Evolutionary conservation across 2,329 filamentous ascomycete species (phyloP).

Genomic region (Sarocladium strictum): DNA sequence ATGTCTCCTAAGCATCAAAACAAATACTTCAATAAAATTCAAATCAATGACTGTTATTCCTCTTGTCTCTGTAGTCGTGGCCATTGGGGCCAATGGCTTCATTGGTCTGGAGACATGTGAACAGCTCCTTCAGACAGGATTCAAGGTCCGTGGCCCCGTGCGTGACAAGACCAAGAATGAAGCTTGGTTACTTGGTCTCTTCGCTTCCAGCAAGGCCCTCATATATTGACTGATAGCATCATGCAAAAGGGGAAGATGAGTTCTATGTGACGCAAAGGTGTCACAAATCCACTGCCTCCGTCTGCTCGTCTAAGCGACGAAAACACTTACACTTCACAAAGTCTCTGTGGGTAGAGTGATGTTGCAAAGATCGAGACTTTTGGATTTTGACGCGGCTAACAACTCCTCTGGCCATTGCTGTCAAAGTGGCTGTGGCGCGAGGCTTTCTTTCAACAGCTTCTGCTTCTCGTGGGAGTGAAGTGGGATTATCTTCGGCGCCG

Average conservation of each 20-base stretch:
- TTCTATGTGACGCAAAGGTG: too few species aligned
- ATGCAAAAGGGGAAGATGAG: too few species aligned
- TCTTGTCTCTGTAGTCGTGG: conserved; percentile 3
- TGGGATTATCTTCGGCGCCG: not conserved
- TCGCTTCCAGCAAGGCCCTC: too few species aligned
- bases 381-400: not conserved
- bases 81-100: conserved; percentile 10
- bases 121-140: not conserved
- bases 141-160: not conserved
- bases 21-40: not conserved
- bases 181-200: not conserved
- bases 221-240: too few species aligned
- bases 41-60: not conserved
- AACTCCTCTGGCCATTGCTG: not conserved
- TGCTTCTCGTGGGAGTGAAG: not conserved
- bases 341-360: not conserved
- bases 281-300: too few species aligned
- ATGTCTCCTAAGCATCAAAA: too few species aligned
- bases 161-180: not conserved
- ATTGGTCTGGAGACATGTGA: conserved; percentile 6
- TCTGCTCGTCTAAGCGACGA: too few species aligned
- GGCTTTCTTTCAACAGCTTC: not conserved
- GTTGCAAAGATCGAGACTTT: not conserved
- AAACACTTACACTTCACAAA: too few species aligned
- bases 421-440: not conserved